These are phyloP conservation scores for Allium fistulosum DNA, from an alignment of 106 monocot genomes.

Conservation along the genomic window DNA sequence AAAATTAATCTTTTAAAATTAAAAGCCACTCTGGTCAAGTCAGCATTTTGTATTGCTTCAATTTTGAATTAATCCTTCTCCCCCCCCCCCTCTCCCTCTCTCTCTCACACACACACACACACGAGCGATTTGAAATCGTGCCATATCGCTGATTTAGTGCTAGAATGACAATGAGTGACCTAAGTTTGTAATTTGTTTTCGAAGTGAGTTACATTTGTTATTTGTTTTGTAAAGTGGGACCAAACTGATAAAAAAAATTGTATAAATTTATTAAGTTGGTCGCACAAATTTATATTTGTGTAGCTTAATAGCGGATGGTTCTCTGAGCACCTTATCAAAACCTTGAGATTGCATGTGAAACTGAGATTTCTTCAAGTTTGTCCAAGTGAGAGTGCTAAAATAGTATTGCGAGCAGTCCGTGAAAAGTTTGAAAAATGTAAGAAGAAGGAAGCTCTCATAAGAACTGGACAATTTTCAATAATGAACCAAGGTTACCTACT, in stretches of 20 bases:
- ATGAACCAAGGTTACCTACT: constrained; percentile 5
- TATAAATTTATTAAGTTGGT: not conserved
- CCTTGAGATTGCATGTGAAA: constrained; percentile 35
- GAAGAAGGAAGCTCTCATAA: constrained; percentile 32
- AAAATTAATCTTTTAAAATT: too few relatives aligned
- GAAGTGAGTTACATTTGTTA: not conserved
- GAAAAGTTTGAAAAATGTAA: constrained; percentile 42
- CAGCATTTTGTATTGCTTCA: too few relatives aligned
- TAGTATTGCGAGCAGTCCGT: constrained; percentile 17
- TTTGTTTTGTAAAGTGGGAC: not conserved
- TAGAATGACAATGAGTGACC: too few relatives aligned
- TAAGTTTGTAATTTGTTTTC: too few relatives aligned
- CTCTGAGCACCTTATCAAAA: constrained; percentile 22
- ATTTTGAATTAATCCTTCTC: too few relatives aligned
- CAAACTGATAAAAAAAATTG: too few relatives aligned
- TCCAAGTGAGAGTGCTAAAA: constrained; percentile 20
- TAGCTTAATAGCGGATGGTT: constrained; percentile 65
- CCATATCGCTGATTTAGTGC: too few relatives aligned
- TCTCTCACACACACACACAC: too few relatives aligned
- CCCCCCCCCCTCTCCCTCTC: too few relatives aligned
- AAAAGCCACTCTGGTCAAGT: too few relatives aligned
- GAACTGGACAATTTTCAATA: constrained; percentile 14
- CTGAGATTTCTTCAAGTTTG: constrained; percentile 44
- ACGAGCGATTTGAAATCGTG: too few relatives aligned
- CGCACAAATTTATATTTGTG: constrained; percentile 6